These are phyloP conservation scores for Cymbopogon citratus DNA, from an alignment of 176 grass and related monocot genomes.

Conservation along the genomic window DNA sequence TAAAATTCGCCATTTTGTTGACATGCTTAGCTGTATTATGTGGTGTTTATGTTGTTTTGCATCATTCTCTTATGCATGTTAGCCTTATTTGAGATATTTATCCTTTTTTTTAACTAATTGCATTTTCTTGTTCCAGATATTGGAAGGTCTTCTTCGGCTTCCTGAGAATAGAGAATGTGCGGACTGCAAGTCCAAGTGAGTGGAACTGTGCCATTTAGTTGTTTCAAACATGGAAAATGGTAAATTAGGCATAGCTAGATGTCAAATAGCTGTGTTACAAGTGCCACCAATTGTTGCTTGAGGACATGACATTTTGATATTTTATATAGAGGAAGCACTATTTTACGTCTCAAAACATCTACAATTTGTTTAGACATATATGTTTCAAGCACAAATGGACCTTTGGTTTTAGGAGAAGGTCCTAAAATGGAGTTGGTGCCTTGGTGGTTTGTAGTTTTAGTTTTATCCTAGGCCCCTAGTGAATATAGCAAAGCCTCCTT, in stretches of 20 bases:
- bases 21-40: neutral
- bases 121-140: slow-evolving; percentile 44
- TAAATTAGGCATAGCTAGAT: neutral
- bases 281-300: neutral
- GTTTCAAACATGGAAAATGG: slow-evolving; percentile 1
- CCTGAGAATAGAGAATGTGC: slow-evolving; percentile 94
- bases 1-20: neutral
- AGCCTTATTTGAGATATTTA: neutral
- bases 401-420: neutral
- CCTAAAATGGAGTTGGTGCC: neutral
- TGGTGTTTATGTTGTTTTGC: neutral
- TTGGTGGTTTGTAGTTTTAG: neutral
- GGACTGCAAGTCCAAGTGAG: slow-evolving; percentile 97
- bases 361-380: slow-evolving; percentile 7
- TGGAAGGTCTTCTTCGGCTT: slow-evolving; percentile 70
- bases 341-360: neutral
- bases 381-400: neutral
- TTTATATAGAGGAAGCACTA: neutral
- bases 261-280: neutral
- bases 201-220: slow-evolving; percentile 5
- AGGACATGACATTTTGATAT: neutral
- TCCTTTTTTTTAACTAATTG: neutral
- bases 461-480: neutral
- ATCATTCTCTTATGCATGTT: neutral
- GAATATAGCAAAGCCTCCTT: neutral